Evolutionary conservation across 73 alveolate species (phyloP).

Genomic region (Effrenium voratum): DNA sequence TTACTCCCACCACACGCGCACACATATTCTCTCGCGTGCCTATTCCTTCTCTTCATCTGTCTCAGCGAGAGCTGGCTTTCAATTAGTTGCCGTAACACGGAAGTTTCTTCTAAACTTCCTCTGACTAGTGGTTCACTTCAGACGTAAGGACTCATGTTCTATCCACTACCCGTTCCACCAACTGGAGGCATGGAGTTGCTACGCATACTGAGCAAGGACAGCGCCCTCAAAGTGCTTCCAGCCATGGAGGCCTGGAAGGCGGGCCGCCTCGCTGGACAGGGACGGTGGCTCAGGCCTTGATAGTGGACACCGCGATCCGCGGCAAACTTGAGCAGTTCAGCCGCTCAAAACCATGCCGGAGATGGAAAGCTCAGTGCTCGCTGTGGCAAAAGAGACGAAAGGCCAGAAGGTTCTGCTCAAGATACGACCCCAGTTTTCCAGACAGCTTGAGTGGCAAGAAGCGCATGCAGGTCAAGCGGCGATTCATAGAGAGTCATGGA

Average conservation of each 20-base stretch:
- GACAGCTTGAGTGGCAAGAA: not conserved
- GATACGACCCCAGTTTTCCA: not conserved
- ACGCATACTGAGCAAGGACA: not conserved
- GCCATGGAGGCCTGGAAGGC: not conserved
- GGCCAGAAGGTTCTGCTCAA: not conserved
- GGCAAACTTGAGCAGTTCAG: not conserved
- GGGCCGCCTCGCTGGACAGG: slow-evolving; percentile 9
- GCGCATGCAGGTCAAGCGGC: not conserved
- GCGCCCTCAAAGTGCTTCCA: not conserved
- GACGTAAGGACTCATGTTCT: too few relatives aligned
- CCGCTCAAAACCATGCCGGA: not conserved
- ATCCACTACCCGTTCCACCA: too few relatives aligned
- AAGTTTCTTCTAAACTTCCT: too few relatives aligned
- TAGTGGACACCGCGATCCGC: not conserved
- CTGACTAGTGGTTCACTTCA: too few relatives aligned
- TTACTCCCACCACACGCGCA: too few relatives aligned
- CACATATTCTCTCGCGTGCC: too few relatives aligned
- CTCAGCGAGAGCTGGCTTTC: too few relatives aligned
- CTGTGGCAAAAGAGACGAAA: not conserved
- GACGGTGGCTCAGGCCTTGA: not conserved
- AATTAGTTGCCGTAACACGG: too few relatives aligned
- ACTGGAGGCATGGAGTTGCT: not conserved
- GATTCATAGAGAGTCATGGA: too few relatives aligned
- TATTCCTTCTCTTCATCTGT: too few relatives aligned
- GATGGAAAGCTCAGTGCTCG: not conserved